Evolutionary conservation across 1,284 basidiomycete species (phyloP).

Genomic region (Ceratobasidium sp.): DNA sequence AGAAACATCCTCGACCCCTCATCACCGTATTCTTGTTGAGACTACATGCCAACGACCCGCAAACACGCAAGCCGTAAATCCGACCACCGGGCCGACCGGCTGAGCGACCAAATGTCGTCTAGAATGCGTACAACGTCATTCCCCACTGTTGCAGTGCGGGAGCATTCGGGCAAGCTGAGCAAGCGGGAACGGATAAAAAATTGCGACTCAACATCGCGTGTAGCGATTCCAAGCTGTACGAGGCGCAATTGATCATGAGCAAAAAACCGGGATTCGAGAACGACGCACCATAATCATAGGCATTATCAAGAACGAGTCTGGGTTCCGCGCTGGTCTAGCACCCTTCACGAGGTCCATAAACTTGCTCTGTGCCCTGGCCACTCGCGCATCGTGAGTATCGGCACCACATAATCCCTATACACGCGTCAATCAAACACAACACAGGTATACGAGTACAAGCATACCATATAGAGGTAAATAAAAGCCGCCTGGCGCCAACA

Average conservation of each 20-base stretch:
- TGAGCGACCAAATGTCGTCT: neutral
- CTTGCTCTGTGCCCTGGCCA: neutral
- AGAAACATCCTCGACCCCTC: too few species aligned
- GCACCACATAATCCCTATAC: neutral
- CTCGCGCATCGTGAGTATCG: neutral
- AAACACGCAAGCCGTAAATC: neutral
- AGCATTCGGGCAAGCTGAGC: neutral
- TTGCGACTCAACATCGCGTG: neutral
- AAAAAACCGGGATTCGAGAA: neutral
- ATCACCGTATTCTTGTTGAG: too few species aligned
- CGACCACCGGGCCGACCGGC: neutral
- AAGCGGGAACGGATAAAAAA: neutral
- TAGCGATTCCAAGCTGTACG: constrained; percentile 1
- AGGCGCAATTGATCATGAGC: neutral
- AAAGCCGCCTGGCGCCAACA: constrained; percentile 1
- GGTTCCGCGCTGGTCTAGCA: neutral
- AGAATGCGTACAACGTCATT: neutral
- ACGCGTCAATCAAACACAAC: neutral
- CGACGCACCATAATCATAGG: neutral
- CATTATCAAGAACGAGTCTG: constrained; percentile 4
- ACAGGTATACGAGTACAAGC: neutral
- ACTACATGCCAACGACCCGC: neutral
- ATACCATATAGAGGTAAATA: constrained; percentile 29
- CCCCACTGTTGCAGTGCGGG: neutral
- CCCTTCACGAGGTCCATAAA: neutral